Conservation (phyloP, 805 yeast genomes). For the Saturnispora quitensis region DNA sequence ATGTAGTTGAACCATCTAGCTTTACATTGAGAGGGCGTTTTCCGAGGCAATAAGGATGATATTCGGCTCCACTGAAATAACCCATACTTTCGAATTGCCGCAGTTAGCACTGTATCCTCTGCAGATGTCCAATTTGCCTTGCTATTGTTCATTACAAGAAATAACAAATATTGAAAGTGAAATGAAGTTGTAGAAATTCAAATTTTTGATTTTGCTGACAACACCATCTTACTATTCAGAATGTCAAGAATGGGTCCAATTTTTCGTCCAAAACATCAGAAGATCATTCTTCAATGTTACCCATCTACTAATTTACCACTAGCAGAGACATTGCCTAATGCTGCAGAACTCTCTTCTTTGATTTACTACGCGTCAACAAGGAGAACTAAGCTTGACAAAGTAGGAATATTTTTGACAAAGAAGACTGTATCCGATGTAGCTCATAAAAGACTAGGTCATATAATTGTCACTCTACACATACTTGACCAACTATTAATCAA, state of each 20-base stretch:
- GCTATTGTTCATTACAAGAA: not conserved
- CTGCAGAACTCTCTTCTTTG: constrained; percentile 82
- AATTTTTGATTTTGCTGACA: not conserved
- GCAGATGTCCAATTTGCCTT: constrained; percentile 65
- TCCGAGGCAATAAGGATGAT: constrained; percentile 73
- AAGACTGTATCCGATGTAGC: constrained; percentile 54
- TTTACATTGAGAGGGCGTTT: constrained; percentile 86
- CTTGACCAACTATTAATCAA: constrained; percentile 58
- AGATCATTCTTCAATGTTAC: constrained; percentile 82
- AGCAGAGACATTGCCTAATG: constrained; percentile 82
- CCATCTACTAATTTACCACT: constrained; percentile 59
- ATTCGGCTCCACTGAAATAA: constrained; percentile 92
- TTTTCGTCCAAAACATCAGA: constrained; percentile 70
- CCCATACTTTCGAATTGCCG: constrained; percentile 91
- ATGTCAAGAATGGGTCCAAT: constrained; percentile 8
- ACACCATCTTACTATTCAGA: not conserved
- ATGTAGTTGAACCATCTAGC: constrained; percentile 89
- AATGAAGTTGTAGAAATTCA: not conserved
- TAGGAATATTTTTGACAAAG: constrained; percentile 56
- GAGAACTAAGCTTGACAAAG: constrained; percentile 81
- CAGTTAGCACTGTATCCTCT: constrained; percentile 78
- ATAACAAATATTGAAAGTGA: not conserved
- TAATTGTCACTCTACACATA: constrained; percentile 72
- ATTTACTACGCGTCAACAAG: constrained; percentile 86
- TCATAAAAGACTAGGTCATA: constrained; percentile 63